phyloP scores from a whole-genome alignment of 306 rosid species.

The Vigna mungo region DNA sequence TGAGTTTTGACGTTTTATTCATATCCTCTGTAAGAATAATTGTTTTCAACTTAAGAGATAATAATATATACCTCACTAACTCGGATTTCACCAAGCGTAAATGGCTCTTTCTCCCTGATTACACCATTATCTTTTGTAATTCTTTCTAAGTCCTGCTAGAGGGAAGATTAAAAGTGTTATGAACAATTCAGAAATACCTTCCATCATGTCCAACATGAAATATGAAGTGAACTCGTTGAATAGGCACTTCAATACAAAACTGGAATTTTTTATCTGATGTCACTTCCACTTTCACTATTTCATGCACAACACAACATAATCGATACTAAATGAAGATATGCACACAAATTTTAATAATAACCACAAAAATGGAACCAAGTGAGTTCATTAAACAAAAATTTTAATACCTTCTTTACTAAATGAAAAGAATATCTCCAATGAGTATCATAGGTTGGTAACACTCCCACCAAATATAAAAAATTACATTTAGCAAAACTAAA shows the following conservation, averaged over 20 bases:
- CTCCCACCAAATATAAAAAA: slow-evolving; percentile 31
- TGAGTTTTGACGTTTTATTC: slow-evolving; percentile 25
- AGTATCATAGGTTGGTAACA: slow-evolving; percentile 18
- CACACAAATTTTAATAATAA: slow-evolving; percentile 30
- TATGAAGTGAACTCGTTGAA: background rate
- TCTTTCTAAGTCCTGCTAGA: slow-evolving; percentile 80
- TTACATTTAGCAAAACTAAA: background rate
- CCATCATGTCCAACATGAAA: slow-evolving; percentile 22
- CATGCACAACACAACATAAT: background rate
- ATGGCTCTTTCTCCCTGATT: slow-evolving; percentile 80
- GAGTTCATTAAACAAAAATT: slow-evolving; percentile 19
- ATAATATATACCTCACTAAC: slow-evolving; percentile 69
- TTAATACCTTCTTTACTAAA: slow-evolving; percentile 19
- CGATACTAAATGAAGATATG: slow-evolving; percentile 31
- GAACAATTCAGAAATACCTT: slow-evolving; percentile 11
- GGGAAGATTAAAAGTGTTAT: slow-evolving; percentile 24
- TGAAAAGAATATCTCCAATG: background rate
- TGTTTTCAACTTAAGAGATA: slow-evolving; percentile 14
- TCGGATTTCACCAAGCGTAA: slow-evolving; percentile 67
- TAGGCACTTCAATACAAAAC: slow-evolving; percentile 22
- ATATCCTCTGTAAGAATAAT: background rate
- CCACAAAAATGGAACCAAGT: background rate
- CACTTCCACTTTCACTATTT: slow-evolving; percentile 18
- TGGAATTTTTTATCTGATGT: slow-evolving; percentile 16
- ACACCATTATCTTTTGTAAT: slow-evolving; percentile 66